Evolutionary conservation across 805 yeast species (phyloP).

Genomic region (Cyberlindnera euphorbiiphila): DNA sequence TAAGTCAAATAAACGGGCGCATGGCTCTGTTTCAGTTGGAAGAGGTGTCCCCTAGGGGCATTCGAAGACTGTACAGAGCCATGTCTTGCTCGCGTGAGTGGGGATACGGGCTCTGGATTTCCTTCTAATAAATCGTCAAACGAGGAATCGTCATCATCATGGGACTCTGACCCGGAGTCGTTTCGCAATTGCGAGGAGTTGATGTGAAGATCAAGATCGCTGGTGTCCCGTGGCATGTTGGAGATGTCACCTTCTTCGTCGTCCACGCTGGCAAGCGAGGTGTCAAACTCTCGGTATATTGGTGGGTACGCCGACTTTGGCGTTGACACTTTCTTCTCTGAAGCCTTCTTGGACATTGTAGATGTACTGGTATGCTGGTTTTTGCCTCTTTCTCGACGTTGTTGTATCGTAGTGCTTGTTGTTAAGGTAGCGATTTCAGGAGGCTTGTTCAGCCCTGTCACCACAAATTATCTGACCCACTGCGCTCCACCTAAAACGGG

Average conservation of each 20-base stretch:
- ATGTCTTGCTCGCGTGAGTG: conserved; percentile 13
- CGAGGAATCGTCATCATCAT: conserved; percentile 11
- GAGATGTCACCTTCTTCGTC: conserved; percentile 27
- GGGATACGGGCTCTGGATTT: conserved; percentile 8
- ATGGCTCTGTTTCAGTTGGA: conserved; percentile 16
- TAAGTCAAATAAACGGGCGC: conserved; percentile 24
- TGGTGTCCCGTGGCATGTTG: conserved; percentile 10
- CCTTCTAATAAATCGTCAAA: conserved; percentile 20
- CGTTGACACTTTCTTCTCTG: conserved; percentile 8
- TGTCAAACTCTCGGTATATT: conserved; percentile 19
- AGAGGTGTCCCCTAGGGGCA: conserved; percentile 25
- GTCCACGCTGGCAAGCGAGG: conserved; percentile 19
- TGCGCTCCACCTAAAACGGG: too few relatives aligned
- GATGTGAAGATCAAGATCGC: not conserved
- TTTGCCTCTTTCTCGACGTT: too few relatives aligned
- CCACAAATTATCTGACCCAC: too few relatives aligned
- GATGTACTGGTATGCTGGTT: too few relatives aligned
- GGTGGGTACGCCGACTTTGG: conserved; percentile 26
- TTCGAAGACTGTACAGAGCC: conserved; percentile 12
- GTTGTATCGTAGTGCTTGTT: too few relatives aligned
- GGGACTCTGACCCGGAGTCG: too few relatives aligned
- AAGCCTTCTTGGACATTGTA: too few relatives aligned
- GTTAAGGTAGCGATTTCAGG: too few relatives aligned
- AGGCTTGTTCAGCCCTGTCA: too few relatives aligned
- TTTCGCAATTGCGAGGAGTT: not conserved